Evolutionary conservation across 768 basidiomycete genomes (phyloP).

Genomic region (Boletus insuetus): DNA sequence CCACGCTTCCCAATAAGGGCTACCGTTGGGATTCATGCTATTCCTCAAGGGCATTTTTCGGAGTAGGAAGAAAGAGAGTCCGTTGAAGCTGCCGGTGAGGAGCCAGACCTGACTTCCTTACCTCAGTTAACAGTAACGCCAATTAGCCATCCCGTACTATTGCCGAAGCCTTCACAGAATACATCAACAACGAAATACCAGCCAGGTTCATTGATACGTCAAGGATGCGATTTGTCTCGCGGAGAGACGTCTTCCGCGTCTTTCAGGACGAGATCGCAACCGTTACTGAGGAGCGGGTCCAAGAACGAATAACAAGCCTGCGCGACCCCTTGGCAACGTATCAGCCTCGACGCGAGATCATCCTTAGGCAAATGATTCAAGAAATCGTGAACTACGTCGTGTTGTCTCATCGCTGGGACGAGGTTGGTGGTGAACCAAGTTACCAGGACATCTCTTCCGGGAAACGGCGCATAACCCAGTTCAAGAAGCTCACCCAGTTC

Average conservation of each 20-base stretch:
- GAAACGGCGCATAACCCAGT: background rate
- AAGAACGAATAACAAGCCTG: background rate
- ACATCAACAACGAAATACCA: conserved; percentile 13
- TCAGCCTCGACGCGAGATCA: background rate
- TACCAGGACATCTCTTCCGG: conserved; percentile 3
- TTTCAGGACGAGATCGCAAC: conserved; percentile 4
- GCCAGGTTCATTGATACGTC: conserved; percentile 7
- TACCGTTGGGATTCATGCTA: no score
- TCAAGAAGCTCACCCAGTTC: conserved; percentile 3
- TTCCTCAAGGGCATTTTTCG: no score
- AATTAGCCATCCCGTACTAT: background rate
- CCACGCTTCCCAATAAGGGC: no score
- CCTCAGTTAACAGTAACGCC: background rate
- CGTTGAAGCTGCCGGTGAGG: no score
- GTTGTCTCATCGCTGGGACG: conserved; percentile 16
- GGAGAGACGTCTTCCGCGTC: conserved; percentile 1
- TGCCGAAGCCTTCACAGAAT: conserved; percentile 3
- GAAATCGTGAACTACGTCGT: conserved; percentile 10
- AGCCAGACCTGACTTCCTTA: no score
- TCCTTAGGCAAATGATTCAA: conserved; percentile 11
- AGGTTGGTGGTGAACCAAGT: conserved; percentile 6
- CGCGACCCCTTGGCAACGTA: background rate
- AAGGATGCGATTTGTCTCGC: conserved; percentile 3
- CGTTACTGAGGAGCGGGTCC: conserved; percentile 2
- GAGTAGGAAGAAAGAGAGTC: no score